Evolutionary conservation across 2,329 filamentous ascomycete species (phyloP), one percentile per base, ranked within the genome.

Genomic region (Epichloe brachyelytri): DNA sequence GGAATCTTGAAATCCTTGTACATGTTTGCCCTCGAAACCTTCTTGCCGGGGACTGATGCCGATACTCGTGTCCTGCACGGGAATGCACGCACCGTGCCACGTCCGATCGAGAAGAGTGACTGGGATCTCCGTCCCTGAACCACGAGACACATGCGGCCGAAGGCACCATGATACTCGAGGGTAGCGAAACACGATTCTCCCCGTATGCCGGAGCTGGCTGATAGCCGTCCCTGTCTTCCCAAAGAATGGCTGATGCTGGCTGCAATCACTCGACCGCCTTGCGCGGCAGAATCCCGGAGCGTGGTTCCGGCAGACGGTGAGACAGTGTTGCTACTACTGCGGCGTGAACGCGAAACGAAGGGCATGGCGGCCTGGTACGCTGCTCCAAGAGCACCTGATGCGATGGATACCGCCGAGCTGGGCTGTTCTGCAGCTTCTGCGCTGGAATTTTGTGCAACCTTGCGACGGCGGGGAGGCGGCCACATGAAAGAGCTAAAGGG

Each of bases 401-500:
- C 85, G 17, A 85, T 79, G 4, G 83, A 81, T 15, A 87, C 78
- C 3, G 83, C 79, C 5, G 77, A 77, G 38, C 64, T 70, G 2
- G 72, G 57, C 22, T 69, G 68, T 44, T 82, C 77, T 3, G 77
- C 64, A 6, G 71, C 62, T 11, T 77, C 71, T 14, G 72, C 68
- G 12, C 69, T 66, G 17, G 67, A 66, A 38, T 78, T 73, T 53
- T 66, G 69, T 38, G 61, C 60, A 48, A 67, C 70, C 54, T 65
- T 67, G 53, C 75, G 72, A 49, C 76, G 73, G 39, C 79, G 76
- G 41, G 81, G 83, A 22, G 89, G 87, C 40, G 90, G 90, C 90
- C 90, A 95, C 57, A 86, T 82, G 59, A 90, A 91, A 4, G 88
- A 87, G 55, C 81, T 86, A 44, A 80, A 76, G 8, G 89, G 88